Conservation (phyloP, 805 yeast species). For the Pichia cephalocereana region DNA sequence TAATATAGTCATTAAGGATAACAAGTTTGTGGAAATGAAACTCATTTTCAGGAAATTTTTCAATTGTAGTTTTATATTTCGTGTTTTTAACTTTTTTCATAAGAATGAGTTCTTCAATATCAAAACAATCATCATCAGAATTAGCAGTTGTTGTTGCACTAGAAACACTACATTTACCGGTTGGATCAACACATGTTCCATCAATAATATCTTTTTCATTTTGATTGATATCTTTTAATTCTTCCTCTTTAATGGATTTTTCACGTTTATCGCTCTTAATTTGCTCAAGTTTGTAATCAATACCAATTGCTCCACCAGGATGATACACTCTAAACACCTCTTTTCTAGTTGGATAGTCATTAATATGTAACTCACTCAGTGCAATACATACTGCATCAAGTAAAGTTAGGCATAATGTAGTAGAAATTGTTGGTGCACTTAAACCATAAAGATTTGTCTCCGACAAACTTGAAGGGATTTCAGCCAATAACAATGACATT, state of each 20-base stretch:
- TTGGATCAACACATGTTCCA: too few species aligned
- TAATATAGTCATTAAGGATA: constrained; percentile 29
- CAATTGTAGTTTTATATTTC: constrained; percentile 18
- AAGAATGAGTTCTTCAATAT: constrained; percentile 10
- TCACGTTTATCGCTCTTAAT: background rate
- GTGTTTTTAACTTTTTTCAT: constrained; percentile 17
- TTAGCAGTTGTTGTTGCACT: background rate
- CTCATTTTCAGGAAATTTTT: constrained; percentile 23
- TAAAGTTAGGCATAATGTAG: constrained; percentile 64
- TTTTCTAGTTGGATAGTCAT: constrained; percentile 45
- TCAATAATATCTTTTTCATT: background rate
- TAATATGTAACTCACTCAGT: constrained; percentile 54
- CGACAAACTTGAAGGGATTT: constrained; percentile 44
- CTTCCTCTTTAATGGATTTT: background rate
- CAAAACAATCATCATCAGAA: background rate
- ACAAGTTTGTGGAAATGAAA: constrained; percentile 27
- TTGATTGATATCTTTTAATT: background rate
- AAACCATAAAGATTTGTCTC: constrained; percentile 66
- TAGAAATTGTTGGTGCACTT: constrained; percentile 82
- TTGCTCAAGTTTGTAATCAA: constrained; percentile 17
- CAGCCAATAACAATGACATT: constrained; percentile 48
- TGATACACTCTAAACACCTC: constrained; percentile 60
- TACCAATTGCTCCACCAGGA: constrained; percentile 90
- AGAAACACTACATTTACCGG: background rate
- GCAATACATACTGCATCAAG: constrained; percentile 77